Evolutionary conservation across 2,329 filamentous ascomycete species (phyloP), one percentile per base, ranked within the genome.

Genomic region (Monilinia fructicola): DNA sequence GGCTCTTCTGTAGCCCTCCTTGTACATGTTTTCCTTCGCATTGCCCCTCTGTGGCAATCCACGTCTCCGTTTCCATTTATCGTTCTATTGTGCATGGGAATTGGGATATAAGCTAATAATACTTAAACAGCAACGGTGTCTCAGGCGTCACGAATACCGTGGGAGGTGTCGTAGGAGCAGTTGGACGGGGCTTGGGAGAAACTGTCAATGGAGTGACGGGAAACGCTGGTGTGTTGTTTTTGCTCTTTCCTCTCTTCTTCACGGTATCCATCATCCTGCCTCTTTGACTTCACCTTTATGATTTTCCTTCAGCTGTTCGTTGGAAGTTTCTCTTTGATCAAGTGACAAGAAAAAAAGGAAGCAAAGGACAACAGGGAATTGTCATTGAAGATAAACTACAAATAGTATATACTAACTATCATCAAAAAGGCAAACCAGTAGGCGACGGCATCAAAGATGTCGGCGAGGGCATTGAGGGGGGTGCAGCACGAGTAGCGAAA

Each of bases 371-470:
- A 35, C 9, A 6, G 31, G 31, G 31, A 35, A 35, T 35, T 5
- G 1, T 35, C 31, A 35, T 35, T 7, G 31, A 35, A 35, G 31
- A 35, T 7, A 35, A 35, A 35, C 6, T 6, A 35, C 9, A 1
- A 5, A 35, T 35, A 7, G 31, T 35, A 16, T 40, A 40, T 42
- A 42, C 40, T 42, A 42, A 42, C 14, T 4, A 16, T 35, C 40
- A 16, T 16, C 40, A 28, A 58, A 31, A 9, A 42, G 71, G 71
- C 23, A 73, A 73, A 44, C 70, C 70, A 0, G 69, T 73, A 46
- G 71, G 72, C 1, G 71, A 73, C 65, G 72, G 71, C 0, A 67
- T 73, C 18, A 72, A 72, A 46, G 68, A 72, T 65, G 66, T 73
- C 14, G 69, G 67, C 6, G 59, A 71, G 50, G 71, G 71, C 1